Evolutionary conservation across 352 stramenopile genomes (phyloP), one percentile per base, ranked within the genome.

Genomic region (Aphanomyces euteiches): DNA sequence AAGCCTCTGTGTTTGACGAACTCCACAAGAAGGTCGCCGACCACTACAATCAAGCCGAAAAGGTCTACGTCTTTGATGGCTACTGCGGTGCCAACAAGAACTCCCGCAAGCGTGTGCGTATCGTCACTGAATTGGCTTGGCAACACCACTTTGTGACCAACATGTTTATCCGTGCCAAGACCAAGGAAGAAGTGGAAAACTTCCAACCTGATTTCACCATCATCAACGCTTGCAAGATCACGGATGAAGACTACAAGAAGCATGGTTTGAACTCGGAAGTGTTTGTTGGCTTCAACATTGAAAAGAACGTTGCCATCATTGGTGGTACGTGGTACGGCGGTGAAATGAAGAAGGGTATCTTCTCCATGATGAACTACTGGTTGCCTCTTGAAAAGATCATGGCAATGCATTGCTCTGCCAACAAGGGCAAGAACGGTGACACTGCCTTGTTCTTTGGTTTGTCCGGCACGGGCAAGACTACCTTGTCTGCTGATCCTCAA

Each of bases 261-360:
- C 89, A 98, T 71, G 90, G 89, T 43, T 79, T 99, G 0, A 96
- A 99, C 81, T 97, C 86, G 54, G 95, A 99, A 59, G 96, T 98
- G 38, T 98, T 97, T 66, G 94, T 98, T 17, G 92, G 93, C 17
- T 98, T 99, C 80, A 98, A 99, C 79, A 85, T 99, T 67, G 96
- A 98, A 75, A 96, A 98, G 76, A 87, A 96, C 66, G 82, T 95
- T 48, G 95, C 93, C 47, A 87, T 99, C 54, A 98, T 98, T 65
- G 93, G 95, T 65, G 96, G 95, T 63, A 98, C 96, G 6, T 98
- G 88, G 86, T 99, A 99, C 81, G 96, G 95, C 59, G 97, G 96
- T 48, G 96, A 99, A 80, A 99, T 98, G 85, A 99, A 99, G 83
- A 99, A 99, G 82, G 96, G 96, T 37, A 98, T 99, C 73, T 99